Evolutionary conservation across 768 basidiomycete species (phyloP).

Genomic region (Russula sp.): DNA sequence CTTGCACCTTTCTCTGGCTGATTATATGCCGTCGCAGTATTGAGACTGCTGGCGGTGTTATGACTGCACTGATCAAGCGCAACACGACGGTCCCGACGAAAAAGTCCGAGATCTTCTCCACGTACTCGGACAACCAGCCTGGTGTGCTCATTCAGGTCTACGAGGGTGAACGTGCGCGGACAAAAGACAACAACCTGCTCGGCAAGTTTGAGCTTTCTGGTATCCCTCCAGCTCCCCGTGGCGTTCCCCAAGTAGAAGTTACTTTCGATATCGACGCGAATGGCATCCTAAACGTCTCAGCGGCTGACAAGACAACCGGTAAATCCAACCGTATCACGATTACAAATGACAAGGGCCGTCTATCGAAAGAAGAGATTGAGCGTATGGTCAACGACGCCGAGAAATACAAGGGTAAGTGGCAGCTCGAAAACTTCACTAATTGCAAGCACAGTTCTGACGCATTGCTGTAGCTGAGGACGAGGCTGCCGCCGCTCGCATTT

Average conservation of each 20-base stretch:
- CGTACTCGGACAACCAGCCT: constrained; percentile 97
- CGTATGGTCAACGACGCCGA: constrained; percentile 95
- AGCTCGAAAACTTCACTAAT: neutral
- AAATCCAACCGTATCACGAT: constrained; percentile 93
- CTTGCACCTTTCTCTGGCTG: constrained; percentile 29
- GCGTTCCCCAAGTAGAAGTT: constrained; percentile 96
- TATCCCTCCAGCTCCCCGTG: constrained; percentile 94
- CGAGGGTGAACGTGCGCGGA: constrained; percentile 97
- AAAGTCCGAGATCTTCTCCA: constrained; percentile 98
- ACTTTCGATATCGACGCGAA: constrained; percentile 98
- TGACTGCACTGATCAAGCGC: constrained; percentile 97
- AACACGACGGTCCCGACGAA: constrained; percentile 99
- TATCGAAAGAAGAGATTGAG: constrained; percentile 97
- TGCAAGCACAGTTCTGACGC: constrained; percentile 14
- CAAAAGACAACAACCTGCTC: constrained; percentile 97
- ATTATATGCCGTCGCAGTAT: constrained; percentile 45
- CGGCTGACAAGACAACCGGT: constrained; percentile 93
- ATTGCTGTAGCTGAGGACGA: constrained; percentile 68
- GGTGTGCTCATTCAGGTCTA: constrained; percentile 97
- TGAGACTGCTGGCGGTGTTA: constrained; percentile 98
- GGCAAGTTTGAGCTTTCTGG: constrained; percentile 98
- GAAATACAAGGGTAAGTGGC: constrained; percentile 72
- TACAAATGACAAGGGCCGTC: constrained; percentile 94
- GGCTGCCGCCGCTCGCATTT: constrained; percentile 75
- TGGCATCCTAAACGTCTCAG: constrained; percentile 93